Evolutionary conservation across 805 yeast species (phyloP).

Genomic region (baker's yeast (Saccharomyces cerevisiae)): DNA sequence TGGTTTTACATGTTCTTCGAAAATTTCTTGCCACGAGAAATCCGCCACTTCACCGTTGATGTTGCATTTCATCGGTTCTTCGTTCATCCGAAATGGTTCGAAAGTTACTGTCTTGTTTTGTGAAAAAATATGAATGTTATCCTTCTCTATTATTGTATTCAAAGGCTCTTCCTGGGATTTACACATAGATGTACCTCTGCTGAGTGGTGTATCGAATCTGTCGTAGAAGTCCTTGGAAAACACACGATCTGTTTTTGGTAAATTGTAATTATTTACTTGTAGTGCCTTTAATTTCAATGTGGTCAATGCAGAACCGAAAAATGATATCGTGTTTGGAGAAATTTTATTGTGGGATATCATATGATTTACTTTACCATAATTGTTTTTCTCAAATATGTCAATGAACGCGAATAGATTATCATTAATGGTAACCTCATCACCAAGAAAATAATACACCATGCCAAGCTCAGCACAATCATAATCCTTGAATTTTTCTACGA

Average conservation of each 20-base stretch:
- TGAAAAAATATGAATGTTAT: conserved; percentile 22
- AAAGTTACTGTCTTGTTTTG: conserved; percentile 13
- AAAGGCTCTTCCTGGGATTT: conserved; percentile 19
- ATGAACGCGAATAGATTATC: conserved; percentile 43
- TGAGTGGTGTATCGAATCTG: conserved; percentile 24
- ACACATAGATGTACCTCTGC: conserved; percentile 19
- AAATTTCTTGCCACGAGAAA: conserved; percentile 24
- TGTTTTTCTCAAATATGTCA: conserved; percentile 37
- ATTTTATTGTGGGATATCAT: conserved; percentile 64
- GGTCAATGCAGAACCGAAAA: conserved; percentile 45
- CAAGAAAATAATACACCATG: conserved; percentile 71
- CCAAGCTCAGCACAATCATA: conserved; percentile 28
- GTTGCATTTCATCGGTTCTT: conserved; percentile 8
- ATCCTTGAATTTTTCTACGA: conserved; percentile 23
- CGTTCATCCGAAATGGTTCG: conserved; percentile 18
- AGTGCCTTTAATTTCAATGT: conserved; percentile 51
- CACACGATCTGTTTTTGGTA: conserved; percentile 30
- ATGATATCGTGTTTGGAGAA: conserved; percentile 53
- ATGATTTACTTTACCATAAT: conserved; percentile 42
- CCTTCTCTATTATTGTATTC: conserved; percentile 6
- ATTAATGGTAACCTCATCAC: conserved; percentile 43
- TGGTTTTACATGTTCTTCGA: conserved; percentile 22
- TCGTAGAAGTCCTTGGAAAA: conserved; percentile 28
- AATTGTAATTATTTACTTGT: conserved; percentile 34
- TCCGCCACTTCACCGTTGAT: background rate